These are phyloP conservation scores for Eucalyptus pauciflora DNA, from an alignment of 345 rosid genomes.

Conservation along the genomic window DNA sequence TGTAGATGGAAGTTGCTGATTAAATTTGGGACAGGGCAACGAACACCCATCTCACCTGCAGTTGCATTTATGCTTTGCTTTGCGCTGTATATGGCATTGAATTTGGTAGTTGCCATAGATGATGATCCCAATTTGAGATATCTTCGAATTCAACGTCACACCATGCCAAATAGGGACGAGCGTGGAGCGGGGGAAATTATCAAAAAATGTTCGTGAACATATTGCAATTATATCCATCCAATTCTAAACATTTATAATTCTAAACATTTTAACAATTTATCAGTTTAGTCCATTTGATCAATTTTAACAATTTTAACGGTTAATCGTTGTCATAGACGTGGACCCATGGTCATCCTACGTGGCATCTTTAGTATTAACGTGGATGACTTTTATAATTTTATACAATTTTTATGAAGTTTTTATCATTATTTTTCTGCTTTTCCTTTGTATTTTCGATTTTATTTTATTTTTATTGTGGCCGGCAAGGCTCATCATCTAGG, in stretches of 20 bases:
- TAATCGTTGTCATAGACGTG: fast-evolving
- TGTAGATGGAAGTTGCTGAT: no score
- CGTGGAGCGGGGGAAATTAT: background rate
- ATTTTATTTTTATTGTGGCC: fast-evolving
- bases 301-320: no score
- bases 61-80: background rate
- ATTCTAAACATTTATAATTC: no score
- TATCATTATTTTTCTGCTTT: no score
- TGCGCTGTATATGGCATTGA: background rate
- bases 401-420: fast-evolving
- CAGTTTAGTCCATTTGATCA: fast-evolving
- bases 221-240: fast-evolving
- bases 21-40: background rate
- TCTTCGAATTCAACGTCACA: background rate
- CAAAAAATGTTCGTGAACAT: fast-evolving
- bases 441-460: no score
- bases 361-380: fast-evolving
- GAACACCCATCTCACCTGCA: background rate
- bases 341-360: background rate
- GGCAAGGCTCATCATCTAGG: background rate
- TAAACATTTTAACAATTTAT: no score
- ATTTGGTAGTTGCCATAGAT: background rate
- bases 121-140: background rate
- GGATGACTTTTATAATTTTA: fast-evolving
- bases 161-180: background rate